Base-by-base conservation (phyloP, 306 rosid species). In the Prunus dulcis region DNA sequence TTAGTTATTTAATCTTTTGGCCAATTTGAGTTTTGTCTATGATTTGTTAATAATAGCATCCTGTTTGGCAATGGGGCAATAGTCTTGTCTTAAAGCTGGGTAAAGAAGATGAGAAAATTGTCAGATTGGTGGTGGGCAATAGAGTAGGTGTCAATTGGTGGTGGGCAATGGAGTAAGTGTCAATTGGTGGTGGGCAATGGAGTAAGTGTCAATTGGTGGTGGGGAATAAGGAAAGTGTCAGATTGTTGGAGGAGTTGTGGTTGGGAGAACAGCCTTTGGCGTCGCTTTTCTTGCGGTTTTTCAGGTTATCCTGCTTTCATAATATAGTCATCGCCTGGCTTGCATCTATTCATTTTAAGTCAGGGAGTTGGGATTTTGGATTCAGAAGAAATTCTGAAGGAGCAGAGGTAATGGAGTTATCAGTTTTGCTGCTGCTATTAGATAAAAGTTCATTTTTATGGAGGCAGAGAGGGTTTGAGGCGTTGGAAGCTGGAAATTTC, bases 61-160 rank as follows among this genome's bases (percentile, higher is more conserved):
- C 75, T 18, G 22, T 17, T 73, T 74, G 15, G 77, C 56, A 79
- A 77, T 67, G 68, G 27, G 66, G 50, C 18, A 23, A 57, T 50
- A 61, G 58, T 70, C 51, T 20, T 55, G 25, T 68, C 70, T 58
- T 12, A 32, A 52, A 46, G 7, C 73, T 65, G 56, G 32, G 27
- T 51, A 28, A 72, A 18, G 3, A 27, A 60, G 65, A 25, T 60
- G 65, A 60, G 34, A 20, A 23, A 1, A 56, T 6, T 56, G 62
- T 56, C 27, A 60, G 27, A 60, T 60, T 60, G 19, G 65, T 60
- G 65, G 65, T 25, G 38, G 38, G 18, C 38, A 60, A 22, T 14
- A 13, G 43, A 6, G 17, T 47, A 38, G 6, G 43, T 38, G 43
- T 38, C 43, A 47, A 46, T 46, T 46, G 50, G 50, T 46, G 50